Evolutionary conservation across 1,139 yeast genomes (phyloP), one percentile per base, ranked within the genome.

Genomic region (Saccharomyces hybrid): DNA sequence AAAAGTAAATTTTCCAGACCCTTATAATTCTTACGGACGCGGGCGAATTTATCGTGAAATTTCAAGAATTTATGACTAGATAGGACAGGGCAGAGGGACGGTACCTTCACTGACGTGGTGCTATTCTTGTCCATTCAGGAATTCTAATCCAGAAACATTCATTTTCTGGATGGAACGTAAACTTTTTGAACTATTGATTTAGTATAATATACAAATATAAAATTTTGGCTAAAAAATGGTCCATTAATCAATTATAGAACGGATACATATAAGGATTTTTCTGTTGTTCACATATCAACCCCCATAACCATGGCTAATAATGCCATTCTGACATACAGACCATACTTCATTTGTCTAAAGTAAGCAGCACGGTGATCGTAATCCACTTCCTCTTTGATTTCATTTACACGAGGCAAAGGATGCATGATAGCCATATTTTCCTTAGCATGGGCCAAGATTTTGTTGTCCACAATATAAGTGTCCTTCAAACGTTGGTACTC

Each of bases 391-490:
- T 90, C 98, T 68, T 88, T 86, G 64, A 95, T 91, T 76, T 95
- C 99, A 66, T 83, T 86, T 62, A 89, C 90, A 75, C 99, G 88
- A 71, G 99, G 99, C 67, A 95, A 82, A 72, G 99, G 99, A 73
- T 95, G 99, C 96, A 95, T 86, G 60, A 95, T 87, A 73, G 96
- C 90, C 99, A 93, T 93, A 75, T 93, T 97, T 73, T 89, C 90
- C 77, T 95, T 95, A 65, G 99, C 98, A 71, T 86, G 83, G 51
- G 90, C 80, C 71, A 95, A 80, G 61, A 93, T 87, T 75, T 81
- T 85, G 81, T 93, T 91, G 76, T 93, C 96, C 61, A 95, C 95
- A 68, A 89, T 81, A 74, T 90, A 95, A 29, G 88, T 80, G 71
- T 93, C 96, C 81, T 90, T 93, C 72, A 93, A 82, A 68, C 93